Evolutionary conservation across 2,329 filamentous ascomycete genomes (phyloP).

Genomic region (Phialocephala sp.): DNA sequence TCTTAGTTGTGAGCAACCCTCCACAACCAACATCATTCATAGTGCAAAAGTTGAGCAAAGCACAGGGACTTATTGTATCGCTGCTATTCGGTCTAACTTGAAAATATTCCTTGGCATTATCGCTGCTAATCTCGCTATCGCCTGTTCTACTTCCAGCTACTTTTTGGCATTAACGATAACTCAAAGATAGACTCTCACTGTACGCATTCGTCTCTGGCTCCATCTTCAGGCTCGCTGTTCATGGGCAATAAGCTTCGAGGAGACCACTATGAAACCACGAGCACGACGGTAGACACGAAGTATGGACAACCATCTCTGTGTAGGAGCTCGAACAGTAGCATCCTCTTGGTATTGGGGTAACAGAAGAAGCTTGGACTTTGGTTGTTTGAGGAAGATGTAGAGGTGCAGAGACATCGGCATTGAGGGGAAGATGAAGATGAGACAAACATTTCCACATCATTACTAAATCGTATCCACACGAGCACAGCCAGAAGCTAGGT

Average conservation of each 20-base stretch:
- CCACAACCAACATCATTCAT: neutral
- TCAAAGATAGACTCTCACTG: neutral
- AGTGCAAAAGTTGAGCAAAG: neutral
- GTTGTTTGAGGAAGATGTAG: neutral
- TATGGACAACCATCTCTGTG: neutral
- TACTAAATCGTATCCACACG: neutral
- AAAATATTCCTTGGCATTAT: constrained; percentile 24
- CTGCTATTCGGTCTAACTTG: constrained; percentile 16
- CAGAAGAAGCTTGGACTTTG: neutral
- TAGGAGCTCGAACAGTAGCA: neutral
- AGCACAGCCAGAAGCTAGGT: too few relatives aligned
- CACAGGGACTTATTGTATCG: constrained; percentile 20
- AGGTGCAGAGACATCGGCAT: neutral
- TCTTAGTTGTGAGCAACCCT: constrained; percentile 13
- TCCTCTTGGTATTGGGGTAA: neutral
- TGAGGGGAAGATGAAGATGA: neutral
- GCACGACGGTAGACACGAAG: neutral
- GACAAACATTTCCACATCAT: neutral
- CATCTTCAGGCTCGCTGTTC: neutral
- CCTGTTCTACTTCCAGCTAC: constrained; percentile 19
- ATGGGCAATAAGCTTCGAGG: neutral
- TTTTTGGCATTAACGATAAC: neutral
- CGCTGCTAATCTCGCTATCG: constrained; percentile 19
- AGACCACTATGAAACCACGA: neutral
- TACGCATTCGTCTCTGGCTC: neutral